A percentile compares a stretch with the other conserved stretches of the same genome.
Evolutionary conservation across 805 yeast genomes (phyloP).

Genomic region (Nakazawaea anatomiae): DNA sequence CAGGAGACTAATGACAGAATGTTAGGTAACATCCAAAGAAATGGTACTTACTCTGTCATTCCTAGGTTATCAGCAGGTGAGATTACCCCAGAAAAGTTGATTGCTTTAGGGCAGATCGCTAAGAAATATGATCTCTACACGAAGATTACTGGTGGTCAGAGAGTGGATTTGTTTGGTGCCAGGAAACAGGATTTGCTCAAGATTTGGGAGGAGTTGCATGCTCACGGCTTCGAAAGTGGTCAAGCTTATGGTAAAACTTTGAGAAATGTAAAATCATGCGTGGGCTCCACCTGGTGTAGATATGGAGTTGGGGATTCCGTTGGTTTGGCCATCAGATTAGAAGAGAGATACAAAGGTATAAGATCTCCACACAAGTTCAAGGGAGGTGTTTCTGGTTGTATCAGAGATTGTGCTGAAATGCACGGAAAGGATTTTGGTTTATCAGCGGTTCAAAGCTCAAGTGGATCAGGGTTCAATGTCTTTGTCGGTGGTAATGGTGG

Average conservation of each 20-base stretch:
- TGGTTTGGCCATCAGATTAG: constrained; percentile 30
- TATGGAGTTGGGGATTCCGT: constrained; percentile 33
- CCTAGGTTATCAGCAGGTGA: constrained; percentile 34
- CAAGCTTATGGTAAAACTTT: constrained; percentile 32
- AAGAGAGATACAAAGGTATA: constrained; percentile 30
- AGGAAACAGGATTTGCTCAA: constrained; percentile 24
- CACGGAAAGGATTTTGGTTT: constrained; percentile 32
- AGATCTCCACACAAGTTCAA: constrained; percentile 32
- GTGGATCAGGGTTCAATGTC: constrained; percentile 24
- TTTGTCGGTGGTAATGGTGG: constrained; percentile 35
- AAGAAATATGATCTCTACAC: constrained; percentile 27
- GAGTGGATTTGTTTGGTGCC: constrained; percentile 30
- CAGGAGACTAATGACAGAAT: constrained; percentile 32
- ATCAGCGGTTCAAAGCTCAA: constrained; percentile 26
- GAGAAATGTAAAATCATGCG: constrained; percentile 32
- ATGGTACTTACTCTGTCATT: constrained; percentile 31
- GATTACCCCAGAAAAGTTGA: constrained; percentile 30
- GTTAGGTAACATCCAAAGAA: constrained; percentile 31
- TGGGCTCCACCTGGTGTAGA: constrained; percentile 33
- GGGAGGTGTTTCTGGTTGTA: constrained; percentile 33
- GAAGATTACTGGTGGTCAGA: constrained; percentile 31
- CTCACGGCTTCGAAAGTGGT: constrained; percentile 29
- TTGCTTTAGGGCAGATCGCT: constrained; percentile 27
- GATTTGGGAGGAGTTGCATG: constrained; percentile 26
- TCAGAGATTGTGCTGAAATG: constrained; percentile 32